These are phyloP conservation scores for Sporothrix sp. DNA, from an alignment of 2,329 filamentous ascomycete species.

Conservation along the genomic window DNA sequence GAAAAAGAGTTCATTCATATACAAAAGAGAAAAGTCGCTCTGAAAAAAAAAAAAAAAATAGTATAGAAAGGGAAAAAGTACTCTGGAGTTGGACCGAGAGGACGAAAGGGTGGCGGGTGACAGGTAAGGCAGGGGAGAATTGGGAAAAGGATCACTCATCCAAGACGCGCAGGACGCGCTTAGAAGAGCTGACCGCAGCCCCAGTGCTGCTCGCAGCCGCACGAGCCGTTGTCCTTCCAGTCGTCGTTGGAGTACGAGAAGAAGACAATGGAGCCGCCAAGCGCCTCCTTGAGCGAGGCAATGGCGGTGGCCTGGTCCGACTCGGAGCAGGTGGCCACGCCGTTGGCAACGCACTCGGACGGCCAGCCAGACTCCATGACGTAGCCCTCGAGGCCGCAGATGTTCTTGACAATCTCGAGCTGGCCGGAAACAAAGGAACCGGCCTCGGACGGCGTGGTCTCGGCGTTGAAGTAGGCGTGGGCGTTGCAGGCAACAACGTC, in stretches of 20 bases:
- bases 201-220: conserved; percentile 72
- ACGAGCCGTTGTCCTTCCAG: conserved; percentile 68
- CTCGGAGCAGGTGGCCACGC: conserved; percentile 56
- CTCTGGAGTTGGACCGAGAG: too few relatives aligned
- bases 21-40: conserved; percentile 8
- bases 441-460: conserved; percentile 51
- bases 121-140: neutral
- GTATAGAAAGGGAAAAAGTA: too few relatives aligned
- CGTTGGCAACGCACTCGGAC: conserved; percentile 57
- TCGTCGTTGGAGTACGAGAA: conserved; percentile 71
- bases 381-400: conserved; percentile 69
- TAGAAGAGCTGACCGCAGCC: conserved; percentile 47
- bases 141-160: neutral
- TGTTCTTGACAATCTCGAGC: conserved; percentile 56
- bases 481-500: conserved; percentile 80
- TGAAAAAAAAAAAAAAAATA: conserved; percentile 1
- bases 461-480: conserved; percentile 86
- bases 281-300: conserved; percentile 53
- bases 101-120: too few relatives aligned
- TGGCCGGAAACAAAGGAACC: conserved; percentile 69
- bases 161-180: neutral
- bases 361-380: conserved; percentile 94
- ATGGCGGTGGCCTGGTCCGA: conserved; percentile 64
- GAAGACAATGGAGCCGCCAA: conserved; percentile 63
- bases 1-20: conserved; percentile 9